These are phyloP conservation scores for Diaporthe citriasiana DNA, from an alignment of 2,329 filamentous ascomycete species.

Conservation along the genomic window DNA sequence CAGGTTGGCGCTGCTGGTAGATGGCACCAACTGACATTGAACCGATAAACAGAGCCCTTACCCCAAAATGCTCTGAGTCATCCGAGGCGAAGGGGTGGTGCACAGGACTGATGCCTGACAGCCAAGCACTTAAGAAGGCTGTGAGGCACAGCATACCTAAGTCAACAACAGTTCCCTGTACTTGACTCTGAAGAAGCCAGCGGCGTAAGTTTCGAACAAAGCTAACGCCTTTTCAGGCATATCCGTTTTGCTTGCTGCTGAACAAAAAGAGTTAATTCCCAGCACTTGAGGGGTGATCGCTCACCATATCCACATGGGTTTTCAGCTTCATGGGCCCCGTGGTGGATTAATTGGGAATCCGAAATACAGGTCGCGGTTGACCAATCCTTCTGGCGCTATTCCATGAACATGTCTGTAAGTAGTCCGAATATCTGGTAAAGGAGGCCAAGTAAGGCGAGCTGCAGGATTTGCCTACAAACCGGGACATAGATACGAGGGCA, in stretches of 20 bases:
- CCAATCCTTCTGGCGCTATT: too few species aligned
- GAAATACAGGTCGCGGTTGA: not conserved
- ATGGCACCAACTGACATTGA: not conserved
- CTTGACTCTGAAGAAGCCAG: not conserved
- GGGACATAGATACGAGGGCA: too few species aligned
- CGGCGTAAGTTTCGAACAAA: not conserved
- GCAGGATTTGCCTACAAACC: too few species aligned
- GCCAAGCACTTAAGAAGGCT: too few species aligned
- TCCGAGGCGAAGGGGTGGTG: not conserved
- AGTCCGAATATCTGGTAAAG: too few species aligned
- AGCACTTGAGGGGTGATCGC: not conserved
- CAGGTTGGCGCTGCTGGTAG: not conserved
- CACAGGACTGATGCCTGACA: not conserved
- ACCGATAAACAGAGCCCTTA: not conserved
- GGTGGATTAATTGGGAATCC: not conserved
- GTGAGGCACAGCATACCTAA: not conserved
- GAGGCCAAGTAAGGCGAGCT: too few species aligned
- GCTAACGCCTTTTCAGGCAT: not conserved
- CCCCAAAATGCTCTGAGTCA: not conserved
- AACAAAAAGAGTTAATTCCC: not conserved
- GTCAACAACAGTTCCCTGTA: not conserved
- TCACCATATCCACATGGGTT: not conserved
- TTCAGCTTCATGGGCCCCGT: not conserved
- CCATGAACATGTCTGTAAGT: too few species aligned
- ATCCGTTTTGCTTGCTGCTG: too few species aligned